Base-by-base conservation (phyloP, 106 monocot species). In the Gastrodia elata region DNA sequence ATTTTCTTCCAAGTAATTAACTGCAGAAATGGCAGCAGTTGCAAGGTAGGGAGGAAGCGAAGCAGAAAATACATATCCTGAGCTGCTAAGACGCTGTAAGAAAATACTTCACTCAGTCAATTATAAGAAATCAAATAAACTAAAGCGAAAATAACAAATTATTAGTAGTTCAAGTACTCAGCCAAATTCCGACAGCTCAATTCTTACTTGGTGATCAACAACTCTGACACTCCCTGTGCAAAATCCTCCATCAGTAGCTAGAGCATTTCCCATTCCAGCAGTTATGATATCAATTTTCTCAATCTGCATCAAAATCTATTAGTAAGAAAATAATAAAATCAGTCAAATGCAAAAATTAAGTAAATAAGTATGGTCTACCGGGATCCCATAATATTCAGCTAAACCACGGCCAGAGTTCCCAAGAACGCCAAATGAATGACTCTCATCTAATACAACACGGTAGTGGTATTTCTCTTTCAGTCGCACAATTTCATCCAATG, bases 271-370 rank as follows among this genome's bases (percentile, higher is more conserved):
- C 93, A 98, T 91, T 14, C 87, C 84, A 44, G 97, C 93, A 15
- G 97, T 98, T 61, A 98, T 98, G 68, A 93, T 98, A 79, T 98
- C 97, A 76, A 98, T 88, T 73, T 98, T 98, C 36, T 91, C 90
- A 81, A 98, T 78, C 93, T 98, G 74, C 70, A 82, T 14, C 28
- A 40, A 39, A 69, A 69, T 69, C 20, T 40, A 7, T n/a, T 69
- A 10, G 8, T 9, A 69, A 3, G 18, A 69, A 69, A 8, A 69
- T 39, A 61, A 32, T 0, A 6, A 67, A 38, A 35, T 38, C 10
- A 37, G 4, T 67, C 38, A 7, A 20, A 67, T 67, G 37, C 36
- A 38, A 67, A 40, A 13, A 24, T 40, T 18, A 40, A 25, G 18
- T 32, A 77, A 48, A 46, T 55, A 33, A 4, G 36, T 9, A 27